Evolutionary conservation across 805 yeast species (phyloP).

Genomic region (Saturnispora hagleri): DNA sequence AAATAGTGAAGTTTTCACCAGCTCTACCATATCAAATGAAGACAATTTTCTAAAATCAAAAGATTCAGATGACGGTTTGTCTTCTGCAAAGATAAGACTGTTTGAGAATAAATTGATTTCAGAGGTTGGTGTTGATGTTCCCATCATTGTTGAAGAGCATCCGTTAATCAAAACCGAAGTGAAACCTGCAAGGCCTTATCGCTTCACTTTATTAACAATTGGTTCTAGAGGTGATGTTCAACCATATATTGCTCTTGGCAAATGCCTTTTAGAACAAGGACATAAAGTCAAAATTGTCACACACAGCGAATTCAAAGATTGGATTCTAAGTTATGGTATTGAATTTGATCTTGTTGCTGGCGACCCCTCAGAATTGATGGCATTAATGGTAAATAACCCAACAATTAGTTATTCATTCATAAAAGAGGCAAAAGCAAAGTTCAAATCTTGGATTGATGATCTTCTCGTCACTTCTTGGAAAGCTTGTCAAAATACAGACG

Average conservation of each 20-base stretch:
- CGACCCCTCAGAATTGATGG: conserved; percentile 85
- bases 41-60: conserved; percentile 10
- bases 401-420: conserved; percentile 74
- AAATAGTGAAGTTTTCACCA: not conserved
- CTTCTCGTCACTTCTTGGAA: conserved; percentile 68
- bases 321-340: conserved; percentile 63
- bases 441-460: conserved; percentile 76
- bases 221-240: conserved; percentile 97
- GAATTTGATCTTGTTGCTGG: conserved; percentile 76
- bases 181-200: conserved; percentile 46
- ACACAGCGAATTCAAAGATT: conserved; percentile 69
- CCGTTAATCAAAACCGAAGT: conserved; percentile 33
- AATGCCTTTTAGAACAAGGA: conserved; percentile 71
- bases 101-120: conserved; percentile 58
- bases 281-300: conserved; percentile 80
- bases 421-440: conserved; percentile 72
- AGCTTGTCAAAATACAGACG: conserved; percentile 76
- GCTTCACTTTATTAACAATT: conserved; percentile 69
- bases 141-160: conserved; percentile 58
- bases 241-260: conserved; percentile 87
- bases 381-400: conserved; percentile 87
- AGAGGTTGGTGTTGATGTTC: conserved; percentile 55
- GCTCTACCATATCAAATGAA: conserved; percentile 7
- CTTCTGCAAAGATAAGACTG: conserved; percentile 52
- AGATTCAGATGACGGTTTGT: conserved; percentile 26